Base-by-base conservation (phyloP, 1,284 basidiomycete species). In the Gyrodon tennesseensis region DNA sequence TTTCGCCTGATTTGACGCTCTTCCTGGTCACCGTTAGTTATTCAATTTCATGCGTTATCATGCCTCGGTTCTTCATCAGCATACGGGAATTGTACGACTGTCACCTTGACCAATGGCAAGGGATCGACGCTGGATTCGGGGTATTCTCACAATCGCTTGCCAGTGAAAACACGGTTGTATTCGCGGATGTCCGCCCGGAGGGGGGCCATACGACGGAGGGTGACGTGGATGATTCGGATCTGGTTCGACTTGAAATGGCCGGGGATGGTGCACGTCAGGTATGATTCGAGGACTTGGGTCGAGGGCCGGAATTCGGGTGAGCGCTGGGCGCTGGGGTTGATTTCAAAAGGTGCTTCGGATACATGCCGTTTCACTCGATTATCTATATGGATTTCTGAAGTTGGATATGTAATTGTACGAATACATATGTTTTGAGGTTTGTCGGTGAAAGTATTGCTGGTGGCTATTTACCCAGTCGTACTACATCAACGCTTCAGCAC, bases 31-130 rank as follows among this genome's bases (percentile, higher is more conserved):
- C 40, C 21, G 4, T 69, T 21, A 39, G 41, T 19, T 69, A 55
- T 56, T 54, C 67, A 3, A 29, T 49, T 29, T 66, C 65, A 8
- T 68, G 62, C 27, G 55, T 69, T 11, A 41, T 70, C 58, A 59
- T 69, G 60, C 67, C 67, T 19, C 65, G 67, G 19, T 67, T 68
- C 63, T 63, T 67, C 41, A 67, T 67, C 8, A 56, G 41, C 43
- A 43, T 69, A 48, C 56, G 67, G 41, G 61, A 68, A 29, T 18
- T 59, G 49, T 68, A 70, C 23, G 61, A 61, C 11, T 51, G 44
- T 29, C 56, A 70, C 29, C 11, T 56, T 39, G 25, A 58, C 21
- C 37, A 25, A 52, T 48, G 41, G 44, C 49, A 54, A 27, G 69
- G 62, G 11, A 58, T 61, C 44, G 66, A 69, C 46, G 53, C 37